Percentiles rank a stretch among this genome's conserved stretches.
phyloP scores from a whole-genome alignment of 768 basidiomycete genomes.

The Exsudoporus frostii region DNA sequence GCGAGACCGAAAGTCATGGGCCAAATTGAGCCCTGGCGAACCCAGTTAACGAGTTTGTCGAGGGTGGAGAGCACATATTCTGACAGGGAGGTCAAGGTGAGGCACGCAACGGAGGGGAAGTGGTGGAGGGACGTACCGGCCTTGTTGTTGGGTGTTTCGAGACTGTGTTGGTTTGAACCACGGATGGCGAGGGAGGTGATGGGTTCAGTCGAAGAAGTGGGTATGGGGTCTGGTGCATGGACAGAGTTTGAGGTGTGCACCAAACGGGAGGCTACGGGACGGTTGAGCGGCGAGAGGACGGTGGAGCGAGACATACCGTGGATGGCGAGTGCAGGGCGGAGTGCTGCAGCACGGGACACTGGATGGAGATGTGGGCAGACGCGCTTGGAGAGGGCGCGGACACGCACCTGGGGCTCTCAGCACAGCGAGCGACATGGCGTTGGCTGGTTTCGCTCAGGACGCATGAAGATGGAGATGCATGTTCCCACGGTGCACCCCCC shows the following conservation, averaged over 20 bases:
- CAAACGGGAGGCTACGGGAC: conserved; percentile 45
- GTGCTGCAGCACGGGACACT: conserved; percentile 38
- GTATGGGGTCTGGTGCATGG: conserved; percentile 38
- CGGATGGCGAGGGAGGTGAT: conserved; percentile 70
- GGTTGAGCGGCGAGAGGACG: conserved; percentile 10
- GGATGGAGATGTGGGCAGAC: conserved; percentile 19
- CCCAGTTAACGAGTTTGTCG: conserved; percentile 98
- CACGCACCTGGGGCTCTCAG: conserved; percentile 36
- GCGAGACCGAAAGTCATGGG: conserved; percentile 99
- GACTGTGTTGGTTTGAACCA: conserved; percentile 79
- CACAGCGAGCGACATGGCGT: conserved; percentile 43
- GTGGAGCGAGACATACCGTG: conserved; percentile 33
- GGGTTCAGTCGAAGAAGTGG: conserved; percentile 48
- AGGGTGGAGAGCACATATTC: conserved; percentile 96
- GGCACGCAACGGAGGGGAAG: neutral
- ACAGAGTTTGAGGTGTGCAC: conserved; percentile 52
- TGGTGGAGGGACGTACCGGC: conserved; percentile 55
- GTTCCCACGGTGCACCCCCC: conserved; percentile 19
- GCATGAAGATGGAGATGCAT: neutral
- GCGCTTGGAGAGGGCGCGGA: conserved; percentile 28
- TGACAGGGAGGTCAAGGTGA: conserved; percentile 26
- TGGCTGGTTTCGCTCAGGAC: neutral
- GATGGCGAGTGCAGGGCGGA: conserved; percentile 44
- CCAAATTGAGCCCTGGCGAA: conserved; percentile 97
- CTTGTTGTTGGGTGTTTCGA: conserved; percentile 87